These are phyloP conservation scores for Gloeopeniophorella convolvens DNA, from an alignment of 768 basidiomycete genomes.

Conservation along the genomic window DNA sequence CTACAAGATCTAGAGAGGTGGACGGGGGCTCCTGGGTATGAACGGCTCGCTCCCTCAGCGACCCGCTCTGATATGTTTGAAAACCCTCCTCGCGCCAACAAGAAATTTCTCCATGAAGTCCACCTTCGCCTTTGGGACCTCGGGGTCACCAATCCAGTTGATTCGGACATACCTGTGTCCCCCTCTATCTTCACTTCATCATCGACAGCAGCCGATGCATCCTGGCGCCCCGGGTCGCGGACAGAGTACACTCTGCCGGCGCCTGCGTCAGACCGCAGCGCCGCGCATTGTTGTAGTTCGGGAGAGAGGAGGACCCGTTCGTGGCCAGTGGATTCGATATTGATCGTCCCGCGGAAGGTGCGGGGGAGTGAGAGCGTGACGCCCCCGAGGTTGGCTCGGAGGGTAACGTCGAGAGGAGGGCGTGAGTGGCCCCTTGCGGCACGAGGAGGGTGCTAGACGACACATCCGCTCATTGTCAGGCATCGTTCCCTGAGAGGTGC, in stretches of 20 bases:
- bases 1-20: no score
- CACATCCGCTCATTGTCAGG: no score
- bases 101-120: neutral
- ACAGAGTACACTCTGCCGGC: conserved; percentile 7
- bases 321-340: neutral
- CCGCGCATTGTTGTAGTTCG: neutral
- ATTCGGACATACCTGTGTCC: neutral
- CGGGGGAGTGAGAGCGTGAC: conserved; percentile 1
- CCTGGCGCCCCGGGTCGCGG: neutral
- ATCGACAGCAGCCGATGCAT: neutral
- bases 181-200: neutral
- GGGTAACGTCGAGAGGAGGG: neutral
- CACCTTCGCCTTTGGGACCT: neutral
- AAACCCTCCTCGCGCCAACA: neutral
- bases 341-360: conserved; percentile 1
- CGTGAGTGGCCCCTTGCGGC: neutral
- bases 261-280: neutral
- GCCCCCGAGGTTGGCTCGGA: neutral
- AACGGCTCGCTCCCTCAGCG: no score
- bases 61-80: no score
- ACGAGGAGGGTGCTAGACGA: no score
- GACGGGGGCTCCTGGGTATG: no score
- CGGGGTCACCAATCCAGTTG: conserved; percentile 1
- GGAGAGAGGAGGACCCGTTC: neutral
- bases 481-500: no score